phyloP scores from a whole-genome alignment of 805 yeast species.

The Saturnispora mendoncae region DNA sequence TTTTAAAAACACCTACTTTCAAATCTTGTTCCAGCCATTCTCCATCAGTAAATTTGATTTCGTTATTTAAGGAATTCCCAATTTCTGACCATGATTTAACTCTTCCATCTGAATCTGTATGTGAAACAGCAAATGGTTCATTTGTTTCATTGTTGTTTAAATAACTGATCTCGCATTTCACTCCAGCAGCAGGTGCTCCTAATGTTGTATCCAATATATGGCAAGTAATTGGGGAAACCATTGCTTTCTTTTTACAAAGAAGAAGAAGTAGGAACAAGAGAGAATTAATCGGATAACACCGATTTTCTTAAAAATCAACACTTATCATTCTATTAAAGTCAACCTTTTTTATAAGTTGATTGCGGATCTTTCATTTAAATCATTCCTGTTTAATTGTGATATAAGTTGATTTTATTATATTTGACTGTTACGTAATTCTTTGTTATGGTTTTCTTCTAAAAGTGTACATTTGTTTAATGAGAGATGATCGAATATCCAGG shows the following conservation, averaged over 20 bases:
- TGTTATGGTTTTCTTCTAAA: background rate
- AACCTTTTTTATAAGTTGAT: too few relatives aligned
- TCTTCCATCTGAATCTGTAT: constrained; percentile 77
- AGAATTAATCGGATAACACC: constrained; percentile 3
- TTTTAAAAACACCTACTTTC: constrained; percentile 60
- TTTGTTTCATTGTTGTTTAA: constrained; percentile 17
- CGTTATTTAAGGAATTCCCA: too few relatives aligned
- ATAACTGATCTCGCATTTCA: constrained; percentile 53
- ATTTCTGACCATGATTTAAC: constrained; percentile 48
- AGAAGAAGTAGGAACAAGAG: background rate
- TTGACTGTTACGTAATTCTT: too few relatives aligned
- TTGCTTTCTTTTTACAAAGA: background rate
- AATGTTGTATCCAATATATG: constrained; percentile 78
- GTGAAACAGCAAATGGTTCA: constrained; percentile 11
- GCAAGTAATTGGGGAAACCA: constrained; percentile 62
- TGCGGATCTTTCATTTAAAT: too few relatives aligned
- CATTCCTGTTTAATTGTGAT: too few relatives aligned
- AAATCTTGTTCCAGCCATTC: constrained; percentile 34
- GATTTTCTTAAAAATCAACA: background rate
- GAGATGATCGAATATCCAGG: constrained; percentile 1
- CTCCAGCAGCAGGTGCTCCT: constrained; percentile 76
- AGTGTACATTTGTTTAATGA: background rate
- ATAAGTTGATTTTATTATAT: too few relatives aligned
- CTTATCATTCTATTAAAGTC: too few relatives aligned
- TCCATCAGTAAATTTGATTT: constrained; percentile 11